Evolutionary conservation across 1,284 basidiomycete species (phyloP).

Genomic region (Ceratorhiza oryzae-sativae): DNA sequence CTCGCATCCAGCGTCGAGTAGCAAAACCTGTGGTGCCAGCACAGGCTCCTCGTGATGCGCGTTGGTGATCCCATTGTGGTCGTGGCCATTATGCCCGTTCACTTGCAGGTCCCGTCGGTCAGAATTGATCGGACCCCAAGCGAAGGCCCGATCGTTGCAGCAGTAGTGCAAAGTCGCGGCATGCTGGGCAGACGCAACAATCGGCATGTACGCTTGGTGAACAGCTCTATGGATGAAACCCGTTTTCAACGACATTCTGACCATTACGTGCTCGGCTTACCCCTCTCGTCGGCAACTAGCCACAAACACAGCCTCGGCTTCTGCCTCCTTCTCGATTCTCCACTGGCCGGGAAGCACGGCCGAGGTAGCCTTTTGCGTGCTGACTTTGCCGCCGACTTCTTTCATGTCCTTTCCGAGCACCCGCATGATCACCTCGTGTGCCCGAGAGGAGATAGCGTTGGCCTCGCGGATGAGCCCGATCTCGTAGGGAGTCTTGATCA

Average conservation of each 20-base stretch:
- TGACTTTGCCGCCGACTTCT: slow-evolving; percentile 54
- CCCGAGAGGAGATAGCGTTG: slow-evolving; percentile 82
- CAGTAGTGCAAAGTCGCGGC: slow-evolving; percentile 92
- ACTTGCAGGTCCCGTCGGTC: slow-evolving; percentile 55
- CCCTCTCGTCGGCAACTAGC: slow-evolving; percentile 85
- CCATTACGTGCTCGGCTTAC: slow-evolving; percentile 54
- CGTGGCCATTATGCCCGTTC: slow-evolving; percentile 53
- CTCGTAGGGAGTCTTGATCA: slow-evolving; percentile 79
- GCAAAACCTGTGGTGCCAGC: slow-evolving; percentile 76
- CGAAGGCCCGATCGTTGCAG: slow-evolving; percentile 80
- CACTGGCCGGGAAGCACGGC: slow-evolving; percentile 71
- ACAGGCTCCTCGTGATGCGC: slow-evolving; percentile 48
- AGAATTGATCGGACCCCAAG: slow-evolving; percentile 72
- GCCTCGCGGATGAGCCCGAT: slow-evolving; percentile 77
- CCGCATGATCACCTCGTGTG: slow-evolving; percentile 91
- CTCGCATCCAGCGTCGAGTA: slow-evolving; percentile 93
- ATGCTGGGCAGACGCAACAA: slow-evolving; percentile 82
- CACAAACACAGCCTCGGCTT: slow-evolving; percentile 90
- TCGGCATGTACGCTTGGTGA: slow-evolving; percentile 90
- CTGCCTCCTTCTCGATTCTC: slow-evolving; percentile 87
- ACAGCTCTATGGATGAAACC: slow-evolving; percentile 59
- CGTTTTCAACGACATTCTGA: background rate
- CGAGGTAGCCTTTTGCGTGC: slow-evolving; percentile 57
- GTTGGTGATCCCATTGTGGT: slow-evolving; percentile 48
- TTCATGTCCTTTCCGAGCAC: slow-evolving; percentile 74